Percentiles rank a stretch among this genome's conserved stretches.
These are phyloP conservation scores for Fistulinella prunicolor DNA, from an alignment of 768 basidiomycete species.

Conservation along the genomic window DNA sequence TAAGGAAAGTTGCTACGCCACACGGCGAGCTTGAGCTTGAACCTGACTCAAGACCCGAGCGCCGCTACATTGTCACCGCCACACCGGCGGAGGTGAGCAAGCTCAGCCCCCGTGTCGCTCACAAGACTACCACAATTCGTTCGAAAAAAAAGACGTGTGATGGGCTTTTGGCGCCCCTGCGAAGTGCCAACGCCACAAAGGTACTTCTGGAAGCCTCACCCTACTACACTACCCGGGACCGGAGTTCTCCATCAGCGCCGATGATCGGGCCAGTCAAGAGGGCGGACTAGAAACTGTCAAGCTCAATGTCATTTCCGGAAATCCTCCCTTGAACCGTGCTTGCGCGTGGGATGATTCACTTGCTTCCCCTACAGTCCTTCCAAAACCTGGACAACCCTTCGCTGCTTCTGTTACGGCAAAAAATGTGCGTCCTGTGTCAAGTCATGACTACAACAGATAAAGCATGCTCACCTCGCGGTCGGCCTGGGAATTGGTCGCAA, in stretches of 20 bases:
- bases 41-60: too few relatives aligned
- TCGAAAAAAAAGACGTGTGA: too few relatives aligned
- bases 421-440: constrained; percentile 1
- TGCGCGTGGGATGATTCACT: constrained; percentile 3
- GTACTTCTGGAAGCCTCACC: constrained; percentile 3
- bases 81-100: too few relatives aligned
- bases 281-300: background rate
- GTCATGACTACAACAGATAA: background rate
- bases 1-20: constrained; percentile 17
- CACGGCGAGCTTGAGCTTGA: constrained; percentile 14
- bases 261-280: background rate
- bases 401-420: constrained; percentile 54
- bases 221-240: constrained; percentile 6
- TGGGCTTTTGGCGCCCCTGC: too few relatives aligned
- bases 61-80: too few relatives aligned
- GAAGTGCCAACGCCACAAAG: constrained; percentile 14
- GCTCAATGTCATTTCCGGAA: background rate
- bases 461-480: constrained; percentile 54
- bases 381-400: constrained; percentile 65
- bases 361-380: constrained; percentile 42
- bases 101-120: too few relatives aligned
- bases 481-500: constrained; percentile 43
- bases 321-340: background rate
- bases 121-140: too few relatives aligned
- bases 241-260: background rate